phyloP scores from a whole-genome alignment of 2,329 filamentous ascomycete genomes.

The Neofusicoccum laricinum region DNA sequence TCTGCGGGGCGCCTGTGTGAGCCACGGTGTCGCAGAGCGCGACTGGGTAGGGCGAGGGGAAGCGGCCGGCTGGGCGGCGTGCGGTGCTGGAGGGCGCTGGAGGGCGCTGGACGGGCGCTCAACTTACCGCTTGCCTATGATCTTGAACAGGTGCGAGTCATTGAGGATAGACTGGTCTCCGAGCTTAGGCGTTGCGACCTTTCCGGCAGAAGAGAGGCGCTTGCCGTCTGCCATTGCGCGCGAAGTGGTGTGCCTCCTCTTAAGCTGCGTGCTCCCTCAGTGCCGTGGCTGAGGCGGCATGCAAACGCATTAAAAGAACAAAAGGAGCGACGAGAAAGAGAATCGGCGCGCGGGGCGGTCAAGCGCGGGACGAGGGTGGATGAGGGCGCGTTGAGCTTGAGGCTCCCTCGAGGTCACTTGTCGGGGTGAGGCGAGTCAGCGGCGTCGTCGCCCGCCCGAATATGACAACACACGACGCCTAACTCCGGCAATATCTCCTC shows the following conservation, averaged over 20 bases:
- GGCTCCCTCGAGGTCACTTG: constrained; percentile 16
- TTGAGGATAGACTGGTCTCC: constrained; percentile 22
- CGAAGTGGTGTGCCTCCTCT: constrained; percentile 16
- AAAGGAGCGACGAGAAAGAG: constrained; percentile 41
- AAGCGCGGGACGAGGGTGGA: constrained; percentile 19
- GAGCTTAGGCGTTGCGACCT: constrained; percentile 52
- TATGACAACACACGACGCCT: constrained; percentile 9
- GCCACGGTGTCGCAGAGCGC: constrained; percentile 5
- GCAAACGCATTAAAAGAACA: constrained; percentile 33
- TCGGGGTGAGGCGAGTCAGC: constrained; percentile 16
- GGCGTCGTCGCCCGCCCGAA: not conserved
- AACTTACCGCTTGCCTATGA: constrained; percentile 60
- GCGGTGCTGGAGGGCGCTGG: not conserved
- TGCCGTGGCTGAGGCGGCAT: constrained; percentile 23
- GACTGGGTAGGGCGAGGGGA: not conserved
- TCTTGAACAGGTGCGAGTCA: constrained; percentile 49
- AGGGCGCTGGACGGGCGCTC: not conserved
- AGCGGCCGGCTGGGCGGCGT: not conserved
- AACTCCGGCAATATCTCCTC: constrained; percentile 9
- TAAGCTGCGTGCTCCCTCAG: constrained; percentile 18
- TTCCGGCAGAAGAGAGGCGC: constrained; percentile 54
- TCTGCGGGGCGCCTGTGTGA: constrained; percentile 34
- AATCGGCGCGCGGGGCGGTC: constrained; percentile 22
- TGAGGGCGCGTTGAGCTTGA: constrained; percentile 20
- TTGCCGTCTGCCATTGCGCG: constrained; percentile 56